Evolutionary conservation across 2,329 filamentous ascomycete species (phyloP).

Genomic region (Xylariaceae sp.): DNA sequence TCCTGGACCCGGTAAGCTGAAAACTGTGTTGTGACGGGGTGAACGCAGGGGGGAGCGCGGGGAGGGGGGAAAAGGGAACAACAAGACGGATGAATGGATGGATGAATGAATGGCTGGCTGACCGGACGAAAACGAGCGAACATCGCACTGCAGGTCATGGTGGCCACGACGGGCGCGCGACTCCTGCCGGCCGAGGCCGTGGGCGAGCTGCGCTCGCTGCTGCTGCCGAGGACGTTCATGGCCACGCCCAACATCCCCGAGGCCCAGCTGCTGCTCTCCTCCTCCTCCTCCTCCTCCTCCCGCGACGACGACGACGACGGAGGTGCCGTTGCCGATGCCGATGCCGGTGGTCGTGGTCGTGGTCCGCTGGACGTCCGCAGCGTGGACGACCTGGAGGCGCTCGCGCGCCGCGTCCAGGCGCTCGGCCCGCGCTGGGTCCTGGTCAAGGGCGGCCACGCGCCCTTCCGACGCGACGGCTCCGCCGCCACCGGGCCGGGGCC

Average conservation of each 20-base stretch:
- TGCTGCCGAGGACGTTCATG: conserved; percentile 56
- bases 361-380: conserved; percentile 36
- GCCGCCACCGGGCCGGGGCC: too few species aligned
- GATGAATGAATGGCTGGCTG: too few species aligned
- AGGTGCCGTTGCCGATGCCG: conserved; percentile 51
- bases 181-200: conserved; percentile 62
- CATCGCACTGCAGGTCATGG: conserved; percentile 88
- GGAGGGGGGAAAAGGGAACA: too few species aligned
- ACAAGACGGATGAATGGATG: too few species aligned
- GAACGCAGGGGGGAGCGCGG: too few species aligned
- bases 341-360: conserved; percentile 37
- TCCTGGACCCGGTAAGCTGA: conserved; percentile 65
- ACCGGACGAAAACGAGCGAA: too few species aligned
- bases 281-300: too few species aligned
- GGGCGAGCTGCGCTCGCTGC: conserved; percentile 44
- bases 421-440: conserved; percentile 76
- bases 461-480: conserved; percentile 57
- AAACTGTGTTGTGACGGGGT: too few species aligned
- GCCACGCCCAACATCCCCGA: conserved; percentile 14
- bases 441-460: conserved; percentile 86
- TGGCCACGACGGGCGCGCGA: conserved; percentile 70
- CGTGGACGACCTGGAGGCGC: conserved; percentile 57
- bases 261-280: conserved; percentile 8
- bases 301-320: neutral
- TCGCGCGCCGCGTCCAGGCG: conserved; percentile 58